Percentiles rank a stretch among this genome's conserved stretches.
phyloP scores from a whole-genome alignment of 768 basidiomycete species.

The Psilocybe tampanensis region DNA sequence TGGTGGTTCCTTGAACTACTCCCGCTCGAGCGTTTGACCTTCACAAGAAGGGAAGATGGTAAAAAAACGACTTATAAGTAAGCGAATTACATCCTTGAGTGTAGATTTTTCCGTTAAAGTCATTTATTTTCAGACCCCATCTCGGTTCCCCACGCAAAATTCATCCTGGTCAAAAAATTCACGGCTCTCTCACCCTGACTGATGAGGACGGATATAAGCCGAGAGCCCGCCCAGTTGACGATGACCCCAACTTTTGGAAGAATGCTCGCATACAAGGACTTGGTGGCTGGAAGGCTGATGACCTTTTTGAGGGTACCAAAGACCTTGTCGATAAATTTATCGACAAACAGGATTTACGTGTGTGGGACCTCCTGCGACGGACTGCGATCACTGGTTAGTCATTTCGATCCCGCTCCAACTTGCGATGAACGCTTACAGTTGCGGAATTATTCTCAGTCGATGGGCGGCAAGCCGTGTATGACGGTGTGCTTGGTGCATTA shows the following conservation, averaged over 20 bases:
- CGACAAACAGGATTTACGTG: background rate
- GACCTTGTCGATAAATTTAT: constrained; percentile 2
- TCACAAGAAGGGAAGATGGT: background rate
- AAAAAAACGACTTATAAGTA: constrained; percentile 13
- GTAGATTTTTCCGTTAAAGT: background rate
- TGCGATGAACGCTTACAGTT: background rate
- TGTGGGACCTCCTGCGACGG: constrained; percentile 1
- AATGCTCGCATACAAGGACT: background rate
- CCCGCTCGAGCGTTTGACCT: constrained; percentile 8
- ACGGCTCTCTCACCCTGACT: constrained; percentile 12
- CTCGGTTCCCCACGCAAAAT: constrained; percentile 16
- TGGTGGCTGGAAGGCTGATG: constrained; percentile 9
- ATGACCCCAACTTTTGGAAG: constrained; percentile 3
- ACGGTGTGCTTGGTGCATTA: background rate
- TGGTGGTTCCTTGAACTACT: constrained; percentile 22
- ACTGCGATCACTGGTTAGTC: constrained; percentile 7
- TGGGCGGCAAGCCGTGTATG: constrained; percentile 13
- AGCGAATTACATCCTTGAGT: background rate
- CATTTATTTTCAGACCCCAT: constrained; percentile 13
- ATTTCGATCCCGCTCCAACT: background rate
- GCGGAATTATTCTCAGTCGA: background rate
- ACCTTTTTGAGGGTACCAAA: constrained; percentile 7
- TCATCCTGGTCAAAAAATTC: constrained; percentile 19
- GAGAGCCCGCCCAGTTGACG: constrained; percentile 10
- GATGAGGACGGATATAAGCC: constrained; percentile 8